These are phyloP conservation scores for Mycena alexandri DNA, from an alignment of 768 basidiomycete genomes.

Conservation along the genomic window DNA sequence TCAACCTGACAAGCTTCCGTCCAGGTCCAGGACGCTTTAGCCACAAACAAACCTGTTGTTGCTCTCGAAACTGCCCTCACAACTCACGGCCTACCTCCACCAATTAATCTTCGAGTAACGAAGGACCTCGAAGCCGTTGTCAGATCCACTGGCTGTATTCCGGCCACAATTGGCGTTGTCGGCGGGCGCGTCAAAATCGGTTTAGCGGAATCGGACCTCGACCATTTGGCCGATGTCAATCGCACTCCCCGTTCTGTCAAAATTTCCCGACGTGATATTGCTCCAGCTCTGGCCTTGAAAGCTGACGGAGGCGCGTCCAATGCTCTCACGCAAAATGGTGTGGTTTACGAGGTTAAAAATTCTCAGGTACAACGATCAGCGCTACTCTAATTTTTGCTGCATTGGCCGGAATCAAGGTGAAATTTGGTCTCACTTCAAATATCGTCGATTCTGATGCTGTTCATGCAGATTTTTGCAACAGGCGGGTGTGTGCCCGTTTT, in stretches of 20 bases:
- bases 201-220: constrained; percentile 72
- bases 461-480: constrained; percentile 83
- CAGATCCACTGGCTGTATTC: constrained; percentile 79
- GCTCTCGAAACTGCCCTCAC: constrained; percentile 94
- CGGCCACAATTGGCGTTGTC: constrained; percentile 92
- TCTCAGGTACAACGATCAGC: constrained; percentile 75
- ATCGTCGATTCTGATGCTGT: constrained; percentile 26
- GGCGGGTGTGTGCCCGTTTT: constrained; percentile 79
- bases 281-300: constrained; percentile 74
- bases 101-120: constrained; percentile 80
- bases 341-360: constrained; percentile 45
- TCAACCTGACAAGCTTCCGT: not conserved
- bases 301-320: constrained; percentile 75
- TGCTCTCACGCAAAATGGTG: not conserved
- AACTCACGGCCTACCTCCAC: constrained; percentile 92
- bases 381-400: constrained; percentile 82
- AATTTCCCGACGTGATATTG: constrained; percentile 86
- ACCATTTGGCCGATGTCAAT: constrained; percentile 70
- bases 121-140: constrained; percentile 80
- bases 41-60: constrained; percentile 75
- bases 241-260: constrained; percentile 62
- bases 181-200: constrained; percentile 91
- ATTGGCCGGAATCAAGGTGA: constrained; percentile 87
- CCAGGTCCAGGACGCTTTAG: constrained; percentile 79
- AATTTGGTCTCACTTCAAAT: constrained; percentile 9